These are phyloP conservation scores for Nitzschia sp. DNA, from an alignment of 108 stramenopile genomes.

Conservation along the genomic window DNA sequence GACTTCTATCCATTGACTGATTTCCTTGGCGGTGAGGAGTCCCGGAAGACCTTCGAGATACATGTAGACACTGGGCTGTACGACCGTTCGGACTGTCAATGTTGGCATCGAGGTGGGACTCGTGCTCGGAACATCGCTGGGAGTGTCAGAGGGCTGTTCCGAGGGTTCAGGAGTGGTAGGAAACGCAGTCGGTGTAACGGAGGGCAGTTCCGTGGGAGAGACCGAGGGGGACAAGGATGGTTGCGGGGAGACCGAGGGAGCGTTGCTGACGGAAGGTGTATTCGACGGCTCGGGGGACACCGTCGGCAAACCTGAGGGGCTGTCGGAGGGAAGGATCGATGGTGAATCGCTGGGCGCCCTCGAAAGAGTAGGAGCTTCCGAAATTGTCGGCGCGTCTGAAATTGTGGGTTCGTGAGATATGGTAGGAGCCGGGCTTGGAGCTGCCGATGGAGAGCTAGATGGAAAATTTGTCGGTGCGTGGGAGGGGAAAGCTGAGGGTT, in stretches of 20 bases:
- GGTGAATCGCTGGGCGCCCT: conserved; percentile 10
- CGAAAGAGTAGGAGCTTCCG: not conserved
- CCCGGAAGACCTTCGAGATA: conserved; percentile 2
- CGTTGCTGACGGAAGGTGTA: not conserved
- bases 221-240: conserved; percentile 5
- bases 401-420: conserved; percentile 3
- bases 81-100: not conserved
- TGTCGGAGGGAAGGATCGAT: conserved; percentile 3
- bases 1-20: conserved; percentile 13
- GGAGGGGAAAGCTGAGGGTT: conserved; percentile 3
- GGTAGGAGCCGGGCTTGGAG: not conserved
- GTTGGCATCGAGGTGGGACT: conserved; percentile 7
- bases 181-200: not conserved
- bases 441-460: not conserved
- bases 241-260: conserved; percentile 4
- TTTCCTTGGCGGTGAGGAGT: not conserved
- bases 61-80: conserved; percentile 12
- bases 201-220: not conserved
- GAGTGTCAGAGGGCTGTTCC: not conserved
- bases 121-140: not conserved
- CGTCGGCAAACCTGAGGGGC: not conserved
- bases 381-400: not conserved
- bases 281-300: not conserved
- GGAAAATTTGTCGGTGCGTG: conserved; percentile 6
- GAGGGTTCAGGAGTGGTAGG: not conserved